Evolutionary conservation across 768 basidiomycete species (phyloP).

Genomic region (Tulasnella sp.): DNA sequence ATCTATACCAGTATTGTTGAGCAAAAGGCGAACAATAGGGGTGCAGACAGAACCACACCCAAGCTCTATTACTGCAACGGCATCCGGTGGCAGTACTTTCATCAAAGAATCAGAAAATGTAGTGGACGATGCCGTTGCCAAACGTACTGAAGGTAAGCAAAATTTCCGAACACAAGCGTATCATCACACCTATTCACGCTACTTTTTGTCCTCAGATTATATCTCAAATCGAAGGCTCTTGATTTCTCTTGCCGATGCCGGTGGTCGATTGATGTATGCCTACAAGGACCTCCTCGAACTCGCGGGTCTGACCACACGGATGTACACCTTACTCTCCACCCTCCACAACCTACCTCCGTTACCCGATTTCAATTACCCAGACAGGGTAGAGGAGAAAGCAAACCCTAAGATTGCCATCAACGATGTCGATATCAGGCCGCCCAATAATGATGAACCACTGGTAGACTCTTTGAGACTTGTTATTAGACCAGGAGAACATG

Average conservation of each 20-base stretch:
- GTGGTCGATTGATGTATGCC: conserved; percentile 90
- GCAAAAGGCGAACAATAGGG: conserved; percentile 33
- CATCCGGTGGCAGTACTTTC: not conserved
- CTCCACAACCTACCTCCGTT: conserved; percentile 58
- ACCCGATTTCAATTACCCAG: conserved; percentile 25
- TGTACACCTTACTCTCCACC: conserved; percentile 79
- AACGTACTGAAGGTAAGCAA: not conserved
- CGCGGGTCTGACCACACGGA: conserved; percentile 82
- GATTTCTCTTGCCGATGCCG: conserved; percentile 90
- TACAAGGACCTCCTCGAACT: conserved; percentile 92
- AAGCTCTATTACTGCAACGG: not conserved
- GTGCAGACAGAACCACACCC: conserved; percentile 15
- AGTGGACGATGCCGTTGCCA: not conserved
- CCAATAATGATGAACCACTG: conserved; percentile 33
- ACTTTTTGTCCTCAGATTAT: conserved; percentile 40
- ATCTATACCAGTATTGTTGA: conserved; percentile 76
- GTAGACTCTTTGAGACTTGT: conserved; percentile 55
- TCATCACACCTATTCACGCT: not conserved
- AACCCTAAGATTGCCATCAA: conserved; percentile 41
- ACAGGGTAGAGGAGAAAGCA: not conserved
- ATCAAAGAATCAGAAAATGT: not conserved
- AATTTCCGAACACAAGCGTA: not conserved
- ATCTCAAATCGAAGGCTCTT: conserved; percentile 86
- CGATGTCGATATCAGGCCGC: conserved; percentile 61
- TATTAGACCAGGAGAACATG: conserved; percentile 59